Evolutionary conservation across 345 rosid genomes (phyloP).

Genomic region (Cardiospermum halicacabum): DNA sequence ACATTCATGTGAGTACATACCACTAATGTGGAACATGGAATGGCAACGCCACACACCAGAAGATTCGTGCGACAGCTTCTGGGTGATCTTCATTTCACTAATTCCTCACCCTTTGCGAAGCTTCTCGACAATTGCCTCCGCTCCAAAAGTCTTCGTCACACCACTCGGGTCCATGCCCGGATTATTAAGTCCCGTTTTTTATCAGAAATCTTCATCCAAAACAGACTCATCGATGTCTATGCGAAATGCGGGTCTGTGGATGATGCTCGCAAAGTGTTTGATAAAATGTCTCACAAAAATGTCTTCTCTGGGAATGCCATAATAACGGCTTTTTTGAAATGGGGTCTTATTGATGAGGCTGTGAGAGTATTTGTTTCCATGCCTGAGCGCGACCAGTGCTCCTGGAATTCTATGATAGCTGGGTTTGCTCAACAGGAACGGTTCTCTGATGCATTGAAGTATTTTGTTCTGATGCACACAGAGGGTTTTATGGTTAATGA

Average conservation of each 20-base stretch:
- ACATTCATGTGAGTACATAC: too few relatives aligned
- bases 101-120: constrained; percentile 62
- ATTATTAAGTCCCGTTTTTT: constrained; percentile 47
- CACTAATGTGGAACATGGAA: constrained; percentile 33
- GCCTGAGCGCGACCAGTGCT: constrained; percentile 67
- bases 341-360: constrained; percentile 58
- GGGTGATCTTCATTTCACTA: constrained; percentile 28
- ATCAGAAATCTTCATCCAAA: constrained; percentile 53
- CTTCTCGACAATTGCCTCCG: constrained; percentile 57
- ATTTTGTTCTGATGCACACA: constrained; percentile 54
- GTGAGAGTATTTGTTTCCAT: constrained; percentile 36
- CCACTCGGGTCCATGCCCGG: constrained; percentile 53
- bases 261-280: constrained; percentile 61
- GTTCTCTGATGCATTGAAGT: constrained; percentile 51
- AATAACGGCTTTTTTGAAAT: constrained; percentile 42
- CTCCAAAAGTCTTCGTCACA: constrained; percentile 31
- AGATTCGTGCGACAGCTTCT: constrained; percentile 34
- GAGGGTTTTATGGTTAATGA: constrained; percentile 47
- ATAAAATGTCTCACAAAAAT: constrained; percentile 56
- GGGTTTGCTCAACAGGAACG: constrained; percentile 66
- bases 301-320: constrained; percentile 67
- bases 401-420: constrained; percentile 76
- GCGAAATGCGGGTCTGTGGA: constrained; percentile 49
- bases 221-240: constrained; percentile 62
- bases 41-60: constrained; percentile 45